Conservation (phyloP, 192 early-diverging fungal genomes). For the Backusella psychrophila region DNA sequence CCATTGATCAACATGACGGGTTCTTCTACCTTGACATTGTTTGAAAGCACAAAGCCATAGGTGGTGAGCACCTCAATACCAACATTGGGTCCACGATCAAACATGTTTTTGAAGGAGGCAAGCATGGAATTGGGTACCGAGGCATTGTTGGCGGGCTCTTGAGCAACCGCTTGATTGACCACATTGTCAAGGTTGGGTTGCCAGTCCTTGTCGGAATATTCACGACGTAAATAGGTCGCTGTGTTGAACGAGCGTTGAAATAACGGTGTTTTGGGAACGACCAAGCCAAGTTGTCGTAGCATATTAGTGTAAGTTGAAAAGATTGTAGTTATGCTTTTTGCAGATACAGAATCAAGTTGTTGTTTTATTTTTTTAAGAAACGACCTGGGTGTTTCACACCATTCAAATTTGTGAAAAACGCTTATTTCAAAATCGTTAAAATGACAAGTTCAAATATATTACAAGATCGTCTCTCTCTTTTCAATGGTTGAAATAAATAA, state of each 20-base stretch:
- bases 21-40: slow-evolving; percentile 42
- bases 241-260: background rate
- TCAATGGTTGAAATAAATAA: background rate
- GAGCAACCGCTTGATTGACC: slow-evolving; percentile 2
- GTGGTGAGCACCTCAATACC: slow-evolving; percentile 46
- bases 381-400: background rate
- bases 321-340: background rate
- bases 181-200: slow-evolving; percentile 2
- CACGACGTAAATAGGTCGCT: background rate
- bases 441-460: background rate
- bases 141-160: background rate
- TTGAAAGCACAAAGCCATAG: slow-evolving; percentile 53
- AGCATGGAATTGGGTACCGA: background rate
- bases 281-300: background rate
- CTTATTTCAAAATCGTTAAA: background rate
- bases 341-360: background rate
- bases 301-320: background rate
- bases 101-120: slow-evolving; percentile 53
- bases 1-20: slow-evolving; percentile 54
- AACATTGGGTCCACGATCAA: slow-evolving; percentile 44
- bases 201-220: slow-evolving; percentile 3
- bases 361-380: background rate
- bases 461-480: background rate
- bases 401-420: background rate
- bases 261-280: background rate